Percentiles rank a stretch among this genome's conserved stretches.
These are phyloP conservation scores for Cercophora samala DNA, from an alignment of 495 filamentous ascomycete species.

Conservation along the genomic window DNA sequence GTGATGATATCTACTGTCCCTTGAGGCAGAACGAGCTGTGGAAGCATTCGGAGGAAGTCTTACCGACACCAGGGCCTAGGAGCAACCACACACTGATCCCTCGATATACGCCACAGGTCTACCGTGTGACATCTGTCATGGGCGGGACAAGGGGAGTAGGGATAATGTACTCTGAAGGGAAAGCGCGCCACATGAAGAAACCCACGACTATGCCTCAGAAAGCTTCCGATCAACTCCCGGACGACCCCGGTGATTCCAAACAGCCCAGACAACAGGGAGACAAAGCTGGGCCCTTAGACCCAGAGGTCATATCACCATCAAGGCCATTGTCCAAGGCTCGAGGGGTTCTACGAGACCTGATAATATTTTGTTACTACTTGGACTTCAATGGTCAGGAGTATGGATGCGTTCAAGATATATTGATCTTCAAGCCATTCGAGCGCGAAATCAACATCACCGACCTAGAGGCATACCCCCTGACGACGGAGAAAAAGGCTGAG, in stretches of 20 bases:
- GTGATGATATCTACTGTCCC: slow-evolving; percentile 17
- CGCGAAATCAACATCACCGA: slow-evolving; percentile 31
- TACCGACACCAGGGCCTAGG: background rate
- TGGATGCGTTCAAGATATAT: slow-evolving; percentile 30
- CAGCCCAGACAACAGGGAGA: no score
- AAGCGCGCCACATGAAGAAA: background rate
- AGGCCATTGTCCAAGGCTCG: background rate
- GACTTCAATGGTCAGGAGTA: slow-evolving; percentile 40
- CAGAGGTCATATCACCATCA: no score
- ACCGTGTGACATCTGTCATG: no score
- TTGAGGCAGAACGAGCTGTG: background rate
- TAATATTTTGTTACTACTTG: slow-evolving; percentile 28
- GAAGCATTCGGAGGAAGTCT: background rate
- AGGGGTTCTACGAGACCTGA: background rate
- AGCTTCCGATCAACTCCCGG: no score
- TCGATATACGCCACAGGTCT: no score
- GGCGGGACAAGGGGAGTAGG: no score
- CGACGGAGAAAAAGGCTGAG: slow-evolving; percentile 1
- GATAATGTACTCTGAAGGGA: no score
- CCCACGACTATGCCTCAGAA: no score
- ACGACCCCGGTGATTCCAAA: no score
- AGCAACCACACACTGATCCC: background rate
- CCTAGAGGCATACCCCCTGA: slow-evolving; percentile 35
- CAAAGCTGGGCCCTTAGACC: no score
- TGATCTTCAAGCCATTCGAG: slow-evolving; percentile 36